Base-by-base conservation (phyloP, 2,329 filamentous ascomycete genomes). In the Curvularia hawaiiensis region DNA sequence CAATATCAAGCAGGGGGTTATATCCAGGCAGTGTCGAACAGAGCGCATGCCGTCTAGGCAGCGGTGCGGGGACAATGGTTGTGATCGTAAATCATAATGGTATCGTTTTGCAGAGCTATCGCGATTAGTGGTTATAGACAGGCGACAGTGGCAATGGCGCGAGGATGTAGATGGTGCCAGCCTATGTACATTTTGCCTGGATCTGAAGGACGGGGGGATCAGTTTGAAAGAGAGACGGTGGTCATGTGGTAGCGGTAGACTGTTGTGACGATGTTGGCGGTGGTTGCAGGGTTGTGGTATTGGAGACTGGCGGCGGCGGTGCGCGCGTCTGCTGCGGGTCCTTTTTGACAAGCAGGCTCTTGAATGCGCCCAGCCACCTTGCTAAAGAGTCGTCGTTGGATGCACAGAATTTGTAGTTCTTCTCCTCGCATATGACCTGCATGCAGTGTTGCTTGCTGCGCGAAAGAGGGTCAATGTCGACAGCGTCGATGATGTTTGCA, bases 371-470 rank as follows among this genome's bases (percentile, higher is more conserved):
- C 1, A 99, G 82, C 79, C 92, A 96, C 63, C 89, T 89, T 39
- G 93, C 88, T 55, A 98, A 80, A 1, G 84, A 83, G 69, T 97
- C 92, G 75, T 99, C 95, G 68, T 91, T 88, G 20, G 85, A 82
- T 0, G 92, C 79, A 62, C 79, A 81, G 65, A 83, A 80, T 12
- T 80, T 75, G 60, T 80, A 81, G 67, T 80, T 82, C 61, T 80
- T 95, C 72, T 98, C 94, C 68, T 97, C 94, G 35, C 90, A 91
- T 70, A 99, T 97, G 68, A 98, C 85, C 77, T 98, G 94, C 74
- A 98, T 83, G 76, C 95, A 98, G 72, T 90, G 88, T 46, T 83
- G 84, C 79, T 97, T 97, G 66, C 88, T 95, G 70, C 85, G 89
- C 69, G 90, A 94, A 61, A 96, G 80, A 0, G 93, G 89, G 66